Base-by-base conservation (phyloP, 2,329 filamentous ascomycete species). In the Alternaria panax region DNA sequence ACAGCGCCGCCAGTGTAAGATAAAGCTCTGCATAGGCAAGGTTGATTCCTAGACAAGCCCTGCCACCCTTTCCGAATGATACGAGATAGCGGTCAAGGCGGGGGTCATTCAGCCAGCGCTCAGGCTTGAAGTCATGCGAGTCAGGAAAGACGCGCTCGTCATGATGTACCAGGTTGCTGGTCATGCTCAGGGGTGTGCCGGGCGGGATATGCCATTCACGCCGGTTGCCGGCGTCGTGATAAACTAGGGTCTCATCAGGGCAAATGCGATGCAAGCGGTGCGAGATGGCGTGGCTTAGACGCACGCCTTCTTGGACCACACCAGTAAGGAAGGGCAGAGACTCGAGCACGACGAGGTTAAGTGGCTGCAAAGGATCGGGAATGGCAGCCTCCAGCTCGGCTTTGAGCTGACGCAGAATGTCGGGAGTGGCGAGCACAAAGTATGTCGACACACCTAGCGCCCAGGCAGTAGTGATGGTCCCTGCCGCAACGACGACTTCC, bases 11-110 rank as follows among this genome's bases (percentile, higher is more conserved):
- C 24, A 56, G 20, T 9, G 45, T 34, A 11, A 43, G 34, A 9
- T 42, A 43, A 5, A 61, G 20, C 16, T 58, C 54, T n/a, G 59
- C 50, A 20, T 58, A 46, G 4, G 60, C 60, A 14, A 62, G 42
- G 14, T 59, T 57, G n/a, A 57, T 60, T 2, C 70, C 70, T 7
- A 74, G 38, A 30, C 71, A 73, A n/a, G 45, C 32, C 24, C 70
- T 45, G 3, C 38, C 64, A 9, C 71, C 71, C 36, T 67, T 71
- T 5, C 46, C 47, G 40, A 74, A 73, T 6, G 61, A 36, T 28
- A 69, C 40, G 11, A 73, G 47, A 42, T 68, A 71, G 12, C 45
- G 55, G 18, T 65, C 61, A 14, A 73, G 38, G 7, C 20, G 34
- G 22, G 34, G 46, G 2, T 24, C 41, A 50, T 52, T 34, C 4